Conservation (phyloP, 2,329 filamentous ascomycete genomes). For the Dactylellina leptospora region DNA sequence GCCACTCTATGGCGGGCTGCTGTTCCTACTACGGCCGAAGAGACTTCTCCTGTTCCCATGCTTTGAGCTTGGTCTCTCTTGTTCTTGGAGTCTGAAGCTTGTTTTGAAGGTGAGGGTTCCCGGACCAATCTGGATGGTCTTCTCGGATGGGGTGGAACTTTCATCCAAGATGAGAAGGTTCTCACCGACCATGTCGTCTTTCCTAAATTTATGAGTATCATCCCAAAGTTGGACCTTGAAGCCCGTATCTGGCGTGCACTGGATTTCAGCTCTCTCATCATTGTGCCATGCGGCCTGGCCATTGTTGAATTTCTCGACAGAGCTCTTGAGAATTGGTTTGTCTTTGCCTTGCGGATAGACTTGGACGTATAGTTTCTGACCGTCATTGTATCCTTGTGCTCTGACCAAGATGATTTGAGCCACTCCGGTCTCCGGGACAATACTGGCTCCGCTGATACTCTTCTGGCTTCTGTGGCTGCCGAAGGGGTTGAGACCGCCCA, state of each 20-base stretch:
- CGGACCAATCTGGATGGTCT: conserved; percentile 76
- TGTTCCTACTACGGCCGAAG: conserved; percentile 32
- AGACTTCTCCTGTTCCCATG: conserved; percentile 35
- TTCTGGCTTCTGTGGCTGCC: conserved; percentile 62
- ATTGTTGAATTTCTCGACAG: conserved; percentile 78
- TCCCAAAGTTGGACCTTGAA: conserved; percentile 89
- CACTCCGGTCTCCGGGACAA: conserved; percentile 71
- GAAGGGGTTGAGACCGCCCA: conserved; percentile 65
- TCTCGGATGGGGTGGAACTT: conserved; percentile 72
- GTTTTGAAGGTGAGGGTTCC: conserved; percentile 79
- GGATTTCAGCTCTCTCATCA: conserved; percentile 72
- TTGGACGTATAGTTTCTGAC: conserved; percentile 79
- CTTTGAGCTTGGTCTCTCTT: conserved; percentile 31
- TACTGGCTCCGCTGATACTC: conserved; percentile 72
- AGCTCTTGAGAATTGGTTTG: conserved; percentile 90
- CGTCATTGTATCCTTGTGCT: conserved; percentile 78
- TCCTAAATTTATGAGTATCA: conserved; percentile 78
- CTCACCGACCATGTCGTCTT: conserved; percentile 84
- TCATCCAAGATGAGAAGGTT: conserved; percentile 92
- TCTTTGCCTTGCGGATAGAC: conserved; percentile 68
- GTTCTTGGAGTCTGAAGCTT: conserved; percentile 70
- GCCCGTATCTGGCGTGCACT: conserved; percentile 79
- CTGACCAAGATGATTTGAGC: conserved; percentile 83
- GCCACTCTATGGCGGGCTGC: conserved; percentile 49
- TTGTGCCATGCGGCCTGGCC: conserved; percentile 78